Percentiles rank a stretch among this genome's conserved stretches.
Conservation (phyloP, 2,329 filamentous ascomycete genomes). For the Bipolaris zeicola region DNA sequence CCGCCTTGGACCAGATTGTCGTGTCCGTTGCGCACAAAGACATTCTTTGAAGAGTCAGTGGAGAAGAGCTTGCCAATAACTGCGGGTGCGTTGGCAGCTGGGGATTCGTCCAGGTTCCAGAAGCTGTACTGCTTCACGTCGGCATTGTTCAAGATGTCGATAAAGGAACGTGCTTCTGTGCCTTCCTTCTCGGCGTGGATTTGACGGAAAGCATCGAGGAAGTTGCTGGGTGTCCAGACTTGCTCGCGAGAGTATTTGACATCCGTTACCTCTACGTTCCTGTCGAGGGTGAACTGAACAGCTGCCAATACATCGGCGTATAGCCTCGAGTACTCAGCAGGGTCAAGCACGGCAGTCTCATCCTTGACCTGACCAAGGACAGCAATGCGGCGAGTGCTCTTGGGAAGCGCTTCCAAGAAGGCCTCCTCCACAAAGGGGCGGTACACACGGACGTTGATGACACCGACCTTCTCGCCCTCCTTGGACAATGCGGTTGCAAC, state of each 20-base stretch:
- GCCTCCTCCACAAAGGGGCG: conserved; percentile 94
- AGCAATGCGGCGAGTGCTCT: conserved; percentile 74
- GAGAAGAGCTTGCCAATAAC: conserved; percentile 65
- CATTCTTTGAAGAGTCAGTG: conserved; percentile 64
- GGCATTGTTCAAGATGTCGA: conserved; percentile 59
- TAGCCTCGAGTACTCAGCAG: conserved; percentile 78
- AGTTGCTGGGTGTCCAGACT: conserved; percentile 64
- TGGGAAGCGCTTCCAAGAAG: conserved; percentile 81
- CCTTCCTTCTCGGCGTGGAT: conserved; percentile 51
- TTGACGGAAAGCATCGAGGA: conserved; percentile 56
- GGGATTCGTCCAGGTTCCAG: conserved; percentile 85
- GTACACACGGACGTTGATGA: conserved; percentile 91
- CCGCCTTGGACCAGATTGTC: conserved; percentile 75
- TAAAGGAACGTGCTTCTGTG: conserved; percentile 53
- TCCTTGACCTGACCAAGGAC: conserved; percentile 89
- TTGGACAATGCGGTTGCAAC: conserved; percentile 74
- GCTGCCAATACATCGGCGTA: conserved; percentile 91
- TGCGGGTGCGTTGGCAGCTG: conserved; percentile 67
- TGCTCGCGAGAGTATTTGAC: conserved; percentile 85
- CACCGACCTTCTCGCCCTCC: conserved; percentile 78
- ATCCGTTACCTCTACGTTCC: conserved; percentile 72
- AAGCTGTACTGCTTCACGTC: conserved; percentile 83
- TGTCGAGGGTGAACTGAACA: conserved; percentile 68
- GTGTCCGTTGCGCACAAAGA: conserved; percentile 63
- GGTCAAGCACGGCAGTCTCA: conserved; percentile 73